Percentiles rank a stretch among this genome's conserved stretches.
Evolutionary conservation across 1,284 basidiomycete genomes (phyloP).

Genomic region (Leccinum insolens): DNA sequence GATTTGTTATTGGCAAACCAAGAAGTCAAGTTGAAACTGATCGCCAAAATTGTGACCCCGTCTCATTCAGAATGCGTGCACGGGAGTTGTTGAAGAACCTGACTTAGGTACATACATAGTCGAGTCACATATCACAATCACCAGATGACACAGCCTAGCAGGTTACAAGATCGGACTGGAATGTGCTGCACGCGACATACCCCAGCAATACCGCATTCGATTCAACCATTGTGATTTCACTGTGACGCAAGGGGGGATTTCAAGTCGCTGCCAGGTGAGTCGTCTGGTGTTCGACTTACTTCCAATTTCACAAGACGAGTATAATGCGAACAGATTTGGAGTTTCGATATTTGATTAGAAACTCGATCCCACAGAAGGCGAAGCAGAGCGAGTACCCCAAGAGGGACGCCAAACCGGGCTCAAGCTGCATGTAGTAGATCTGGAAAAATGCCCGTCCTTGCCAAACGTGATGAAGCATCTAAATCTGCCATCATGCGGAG

Average conservation of each 20-base stretch:
- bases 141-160: background rate
- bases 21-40: slow-evolving; percentile 16
- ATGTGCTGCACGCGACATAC: background rate
- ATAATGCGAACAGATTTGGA: background rate
- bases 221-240: background rate
- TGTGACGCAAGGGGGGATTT: background rate
- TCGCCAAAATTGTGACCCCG: slow-evolving; percentile 5
- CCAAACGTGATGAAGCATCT: background rate
- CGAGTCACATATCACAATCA: background rate
- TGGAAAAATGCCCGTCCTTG: background rate
- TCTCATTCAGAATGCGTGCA: background rate
- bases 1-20: background rate
- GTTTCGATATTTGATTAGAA: background rate
- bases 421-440: slow-evolving; percentile 6
- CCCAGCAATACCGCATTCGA: background rate
- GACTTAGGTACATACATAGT: too few species aligned
- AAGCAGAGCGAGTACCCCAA: background rate
- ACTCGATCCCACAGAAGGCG: background rate
- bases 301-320: background rate
- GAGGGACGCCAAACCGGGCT: background rate
- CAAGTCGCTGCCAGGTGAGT: background rate
- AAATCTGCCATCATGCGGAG: slow-evolving; percentile 3
- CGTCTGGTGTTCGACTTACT: background rate
- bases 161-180: slow-evolving; percentile 4
- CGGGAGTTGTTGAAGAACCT: too few species aligned